These are phyloP conservation scores for Cenchrus purpureus DNA, from an alignment of 176 grass and related monocot species.

Conservation along the genomic window DNA sequence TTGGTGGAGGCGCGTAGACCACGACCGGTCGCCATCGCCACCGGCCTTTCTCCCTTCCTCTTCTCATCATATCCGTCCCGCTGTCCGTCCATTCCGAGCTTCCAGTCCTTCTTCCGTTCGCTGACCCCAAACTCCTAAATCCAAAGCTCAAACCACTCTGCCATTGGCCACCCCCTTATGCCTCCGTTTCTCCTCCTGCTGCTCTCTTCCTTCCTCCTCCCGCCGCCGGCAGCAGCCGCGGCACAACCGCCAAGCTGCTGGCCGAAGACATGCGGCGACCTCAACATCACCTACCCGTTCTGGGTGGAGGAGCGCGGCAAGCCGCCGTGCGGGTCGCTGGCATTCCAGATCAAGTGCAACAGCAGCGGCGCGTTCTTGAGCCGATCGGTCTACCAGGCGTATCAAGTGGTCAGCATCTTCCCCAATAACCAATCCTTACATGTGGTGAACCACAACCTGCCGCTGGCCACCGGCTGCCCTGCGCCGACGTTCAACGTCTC, in stretches of 20 bases:
- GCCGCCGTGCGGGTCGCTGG: slow-evolving; percentile 19
- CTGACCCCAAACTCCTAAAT: no score
- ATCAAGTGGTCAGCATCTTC: slow-evolving; percentile 12
- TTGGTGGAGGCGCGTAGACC: neutral
- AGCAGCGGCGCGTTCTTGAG: neutral
- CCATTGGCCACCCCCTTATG: neutral
- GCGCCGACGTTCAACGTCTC: slow-evolving; percentile 21
- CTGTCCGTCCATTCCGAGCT: no score
- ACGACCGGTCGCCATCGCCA: neutral
- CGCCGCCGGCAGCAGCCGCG: neutral
- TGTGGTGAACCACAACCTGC: slow-evolving; percentile 36
- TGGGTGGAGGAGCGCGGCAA: slow-evolving; percentile 36
- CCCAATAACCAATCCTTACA: neutral
- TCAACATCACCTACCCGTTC: slow-evolving; percentile 42
- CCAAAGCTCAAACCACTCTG: neutral
- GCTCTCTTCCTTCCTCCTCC: neutral
- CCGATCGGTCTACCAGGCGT: accelerated
- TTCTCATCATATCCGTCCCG: slow-evolving; percentile 6
- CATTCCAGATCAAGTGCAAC: slow-evolving; percentile 44
- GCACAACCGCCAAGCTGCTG: neutral
- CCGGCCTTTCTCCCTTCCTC: neutral
- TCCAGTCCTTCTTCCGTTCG: neutral
- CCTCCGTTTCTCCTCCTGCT: neutral
- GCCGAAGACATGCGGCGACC: neutral
- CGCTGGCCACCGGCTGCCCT: slow-evolving; percentile 29